phyloP scores from a whole-genome alignment of 2,329 filamentous ascomycete species.

The Dryadomyces quercivorus region DNA sequence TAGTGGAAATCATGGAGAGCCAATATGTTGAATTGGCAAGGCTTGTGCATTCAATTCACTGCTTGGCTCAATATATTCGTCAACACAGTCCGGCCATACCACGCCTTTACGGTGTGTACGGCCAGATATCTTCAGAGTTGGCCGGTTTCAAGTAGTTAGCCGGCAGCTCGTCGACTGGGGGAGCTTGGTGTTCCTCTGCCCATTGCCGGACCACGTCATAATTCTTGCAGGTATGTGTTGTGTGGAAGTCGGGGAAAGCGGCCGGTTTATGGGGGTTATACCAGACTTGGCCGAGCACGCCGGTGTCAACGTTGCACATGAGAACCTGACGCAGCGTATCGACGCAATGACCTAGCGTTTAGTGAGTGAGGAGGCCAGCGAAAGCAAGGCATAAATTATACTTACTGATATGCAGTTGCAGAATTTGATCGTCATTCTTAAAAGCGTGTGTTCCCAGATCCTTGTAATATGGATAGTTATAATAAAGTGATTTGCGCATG shows the following conservation, averaged over 20 bases:
- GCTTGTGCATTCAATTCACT: too few species aligned
- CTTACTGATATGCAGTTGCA: slow-evolving; percentile 46
- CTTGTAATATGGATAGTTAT: slow-evolving; percentile 47
- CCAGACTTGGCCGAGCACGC: slow-evolving; percentile 50
- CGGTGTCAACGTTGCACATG: slow-evolving; percentile 50
- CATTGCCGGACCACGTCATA: slow-evolving; percentile 25
- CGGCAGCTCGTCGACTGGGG: slow-evolving; percentile 11
- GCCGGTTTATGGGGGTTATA: slow-evolving; percentile 29
- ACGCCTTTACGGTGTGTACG: slow-evolving; percentile 4
- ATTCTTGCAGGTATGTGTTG: slow-evolving; percentile 38
- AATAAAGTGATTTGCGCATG: slow-evolving; percentile 43
- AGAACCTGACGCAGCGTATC: slow-evolving; percentile 50
- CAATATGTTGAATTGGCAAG: too few species aligned
- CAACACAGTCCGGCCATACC: too few species aligned
- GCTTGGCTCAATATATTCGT: too few species aligned
- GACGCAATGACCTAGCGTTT: slow-evolving; percentile 39
- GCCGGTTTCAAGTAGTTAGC: slow-evolving; percentile 13
- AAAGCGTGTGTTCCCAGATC: slow-evolving; percentile 37
- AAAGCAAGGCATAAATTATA: background rate
- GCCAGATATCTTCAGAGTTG: slow-evolving; percentile 8
- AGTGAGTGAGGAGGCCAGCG: background rate
- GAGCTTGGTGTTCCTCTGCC: slow-evolving; percentile 39
- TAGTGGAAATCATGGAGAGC: too few species aligned
- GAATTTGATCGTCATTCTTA: slow-evolving; percentile 38
- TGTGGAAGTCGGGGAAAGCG: slow-evolving; percentile 51